Evolutionary conservation across 106 monocot genomes (phyloP).

Genomic region (Ottelia alismoides): DNA sequence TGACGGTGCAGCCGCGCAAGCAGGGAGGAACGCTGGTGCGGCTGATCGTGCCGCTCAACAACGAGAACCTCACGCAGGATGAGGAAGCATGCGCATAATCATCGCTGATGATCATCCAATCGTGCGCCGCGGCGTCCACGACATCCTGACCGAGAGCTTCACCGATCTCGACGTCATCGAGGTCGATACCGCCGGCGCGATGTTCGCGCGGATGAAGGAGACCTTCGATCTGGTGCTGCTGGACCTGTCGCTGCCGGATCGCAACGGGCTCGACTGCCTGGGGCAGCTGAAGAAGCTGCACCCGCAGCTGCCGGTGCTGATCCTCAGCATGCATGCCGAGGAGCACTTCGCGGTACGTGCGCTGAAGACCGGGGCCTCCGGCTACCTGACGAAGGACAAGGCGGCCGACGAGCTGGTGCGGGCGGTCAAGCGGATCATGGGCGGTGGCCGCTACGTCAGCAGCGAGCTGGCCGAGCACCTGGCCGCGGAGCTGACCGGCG

Average conservation of each 20-base stretch:
- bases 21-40: background rate
- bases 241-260: background rate
- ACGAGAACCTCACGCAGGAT: background rate
- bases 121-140: background rate
- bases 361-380: background rate
- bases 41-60: background rate
- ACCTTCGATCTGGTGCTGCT: background rate
- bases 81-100: background rate
- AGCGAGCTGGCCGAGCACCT: background rate
- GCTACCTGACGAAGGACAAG: background rate
- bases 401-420: background rate
- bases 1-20: background rate
- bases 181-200: background rate
- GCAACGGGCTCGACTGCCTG: background rate
- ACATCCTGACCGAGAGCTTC: background rate
- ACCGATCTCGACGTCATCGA: background rate
- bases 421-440: background rate
- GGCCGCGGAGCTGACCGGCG: too few relatives aligned
- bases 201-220: background rate
- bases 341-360: background rate
- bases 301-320: background rate
- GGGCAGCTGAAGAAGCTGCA: background rate
- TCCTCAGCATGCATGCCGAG: background rate
- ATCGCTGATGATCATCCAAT: background rate
- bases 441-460: background rate